Conservation (phyloP, 2,329 filamentous ascomycete genomes). For the Dendrostoma leiphaemia region DNA sequence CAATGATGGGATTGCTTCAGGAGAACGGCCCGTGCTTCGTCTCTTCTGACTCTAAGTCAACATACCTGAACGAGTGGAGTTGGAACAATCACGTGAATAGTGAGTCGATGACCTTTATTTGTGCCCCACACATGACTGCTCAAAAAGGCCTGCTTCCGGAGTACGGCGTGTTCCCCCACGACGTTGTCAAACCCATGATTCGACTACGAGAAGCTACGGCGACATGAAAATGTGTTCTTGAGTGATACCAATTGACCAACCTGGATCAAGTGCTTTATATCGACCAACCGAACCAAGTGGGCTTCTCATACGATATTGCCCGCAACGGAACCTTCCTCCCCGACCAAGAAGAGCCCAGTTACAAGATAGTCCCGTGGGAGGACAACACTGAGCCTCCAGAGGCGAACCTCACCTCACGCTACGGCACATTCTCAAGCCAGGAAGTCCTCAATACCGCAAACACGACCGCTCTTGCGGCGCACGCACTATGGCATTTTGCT, state of each 20-base stretch:
- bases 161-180: not conserved
- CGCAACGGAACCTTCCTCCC: constrained; percentile 5
- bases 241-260: not conserved
- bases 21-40: constrained; percentile 54
- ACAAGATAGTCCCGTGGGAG: constrained; percentile 23
- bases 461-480: constrained; percentile 48
- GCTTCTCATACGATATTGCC: constrained; percentile 20
- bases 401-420: constrained; percentile 35
- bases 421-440: constrained; percentile 33
- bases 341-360: not conserved
- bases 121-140: too few relatives aligned
- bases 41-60: constrained; percentile 47
- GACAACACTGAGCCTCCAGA: constrained; percentile 35
- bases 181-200: too few relatives aligned
- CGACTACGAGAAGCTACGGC: too few relatives aligned
- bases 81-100: constrained; percentile 53
- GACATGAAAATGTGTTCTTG: not conserved
- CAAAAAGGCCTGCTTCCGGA: too few relatives aligned
- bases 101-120: not conserved
- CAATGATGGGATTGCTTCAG: constrained; percentile 50
- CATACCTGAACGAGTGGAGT: constrained; percentile 53
- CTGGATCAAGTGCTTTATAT: constrained; percentile 57
- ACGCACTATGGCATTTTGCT: constrained; percentile 60
- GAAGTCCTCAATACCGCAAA: constrained; percentile 43
- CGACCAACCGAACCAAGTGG: constrained; percentile 45